Base-by-base conservation (phyloP, 2,329 filamentous ascomycete genomes). In the Byssothecium circinans region DNA sequence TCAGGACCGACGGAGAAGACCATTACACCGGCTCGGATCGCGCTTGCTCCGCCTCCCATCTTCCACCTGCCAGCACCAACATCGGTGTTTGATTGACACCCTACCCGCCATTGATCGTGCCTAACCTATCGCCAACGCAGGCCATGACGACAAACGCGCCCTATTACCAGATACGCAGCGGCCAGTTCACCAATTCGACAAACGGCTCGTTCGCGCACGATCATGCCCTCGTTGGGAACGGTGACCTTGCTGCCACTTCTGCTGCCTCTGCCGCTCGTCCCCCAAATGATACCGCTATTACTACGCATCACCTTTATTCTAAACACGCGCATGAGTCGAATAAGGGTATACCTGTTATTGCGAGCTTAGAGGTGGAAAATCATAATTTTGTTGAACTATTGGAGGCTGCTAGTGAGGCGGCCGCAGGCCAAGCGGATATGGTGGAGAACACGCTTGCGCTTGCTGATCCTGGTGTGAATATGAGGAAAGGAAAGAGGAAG, bases 351-450 rank as follows among this genome's bases (percentile, higher is more conserved):
- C 4, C 20, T 27, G 11, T 50, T 8, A 20, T 41, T 18, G 47
- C 50, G 29, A 56, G 54, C 6, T 41, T 58, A 12, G 67, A 67
- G 27, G 61, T 64, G 18, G 61, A 65, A 20, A 67, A 60, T 23
- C 64, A 63, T 27, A 62, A 67, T 33, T 58, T 72, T 27, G 67
- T 57, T 2, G 67, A 70, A 43, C 49, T 72, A 41, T 52, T 72
- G 4, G 67, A 71, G 43, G 69, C 69, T 53, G 69, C 67, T 7
- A 68, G 62, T 17, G 65, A 66, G 14, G 67, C 67, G 50, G 64
- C 67, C 30, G 41, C 41, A 6, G 62, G 53, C 12, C 63, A 67
- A 41, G 57, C 52, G 43, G 35, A 53, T 17, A 47, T 57, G 23
- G 48, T 45, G 6, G 56, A 58, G 50, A 40, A 54, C n/a, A 40